These are phyloP conservation scores for Thelonectria olida DNA, from an alignment of 2,329 filamentous ascomycete species.

Conservation along the genomic window DNA sequence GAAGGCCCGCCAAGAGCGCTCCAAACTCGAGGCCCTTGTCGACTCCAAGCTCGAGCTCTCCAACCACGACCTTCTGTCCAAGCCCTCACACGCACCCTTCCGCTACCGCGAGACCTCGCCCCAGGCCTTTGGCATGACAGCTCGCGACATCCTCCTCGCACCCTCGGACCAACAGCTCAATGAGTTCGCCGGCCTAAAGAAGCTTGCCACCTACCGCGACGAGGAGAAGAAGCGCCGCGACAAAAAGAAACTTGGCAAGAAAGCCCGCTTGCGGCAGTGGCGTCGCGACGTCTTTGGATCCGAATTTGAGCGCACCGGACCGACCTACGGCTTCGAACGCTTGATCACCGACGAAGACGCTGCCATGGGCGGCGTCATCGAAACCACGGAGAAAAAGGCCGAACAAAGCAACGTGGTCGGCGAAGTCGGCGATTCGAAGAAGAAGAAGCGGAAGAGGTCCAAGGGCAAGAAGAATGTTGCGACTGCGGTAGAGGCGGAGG, in stretches of 20 bases:
- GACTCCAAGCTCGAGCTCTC: constrained; percentile 83
- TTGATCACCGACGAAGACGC: constrained; percentile 42
- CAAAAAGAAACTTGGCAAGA: constrained; percentile 89
- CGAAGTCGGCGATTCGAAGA: constrained; percentile 45
- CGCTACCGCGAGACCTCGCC: constrained; percentile 95
- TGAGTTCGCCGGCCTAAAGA: constrained; percentile 92
- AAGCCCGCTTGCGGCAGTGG: constrained; percentile 90
- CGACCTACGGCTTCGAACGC: constrained; percentile 65
- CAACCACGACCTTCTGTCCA: constrained; percentile 65
- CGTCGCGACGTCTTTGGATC: constrained; percentile 70
- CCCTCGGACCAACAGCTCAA: constrained; percentile 88
- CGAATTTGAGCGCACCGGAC: constrained; percentile 65
- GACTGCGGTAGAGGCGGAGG: constrained; percentile 37
- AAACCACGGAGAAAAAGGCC: constrained; percentile 28
- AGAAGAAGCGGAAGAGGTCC: constrained; percentile 64
- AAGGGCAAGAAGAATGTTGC: constrained; percentile 51
- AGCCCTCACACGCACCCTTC: constrained; percentile 61
- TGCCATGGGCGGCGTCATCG: constrained; percentile 39
- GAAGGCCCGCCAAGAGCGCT: constrained; percentile 80
- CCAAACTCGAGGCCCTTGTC: constrained; percentile 86
- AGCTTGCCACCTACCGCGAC: constrained; percentile 90
- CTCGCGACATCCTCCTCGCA: constrained; percentile 88
- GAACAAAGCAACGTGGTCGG: constrained; percentile 42
- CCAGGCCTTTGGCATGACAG: constrained; percentile 86
- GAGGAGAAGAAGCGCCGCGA: constrained; percentile 89